Evolutionary conservation across 257 asterid species (phyloP).

Genomic region (Jacaranda copaia): DNA sequence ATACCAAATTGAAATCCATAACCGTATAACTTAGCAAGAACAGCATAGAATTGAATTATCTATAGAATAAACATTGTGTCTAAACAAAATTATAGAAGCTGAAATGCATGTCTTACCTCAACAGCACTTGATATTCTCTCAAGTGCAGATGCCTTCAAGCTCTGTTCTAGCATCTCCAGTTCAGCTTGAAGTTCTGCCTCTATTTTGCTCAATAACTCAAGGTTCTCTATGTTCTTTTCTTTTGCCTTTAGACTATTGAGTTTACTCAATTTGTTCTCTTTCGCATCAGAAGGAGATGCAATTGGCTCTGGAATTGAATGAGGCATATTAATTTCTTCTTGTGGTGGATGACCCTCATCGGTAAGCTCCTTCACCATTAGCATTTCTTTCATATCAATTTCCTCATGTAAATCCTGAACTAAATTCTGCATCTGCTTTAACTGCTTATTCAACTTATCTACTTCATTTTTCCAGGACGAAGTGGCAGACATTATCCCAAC

Average conservation of each 20-base stretch:
- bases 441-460: slow-evolving; percentile 55
- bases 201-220: slow-evolving; percentile 57
- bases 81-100: neutral
- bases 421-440: slow-evolving; percentile 55
- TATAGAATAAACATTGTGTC: neutral
- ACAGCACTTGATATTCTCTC: slow-evolving; percentile 45
- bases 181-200: slow-evolving; percentile 89
- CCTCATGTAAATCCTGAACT: slow-evolving; percentile 74
- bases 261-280: slow-evolving; percentile 20
- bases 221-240: slow-evolving; percentile 42
- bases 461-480: slow-evolving; percentile 48
- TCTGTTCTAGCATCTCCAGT: slow-evolving; percentile 71
- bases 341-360: slow-evolving; percentile 38
- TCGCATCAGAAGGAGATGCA: slow-evolving; percentile 42
- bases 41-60: neutral
- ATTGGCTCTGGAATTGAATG: slow-evolving; percentile 41
- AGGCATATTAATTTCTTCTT: slow-evolving; percentile 31
- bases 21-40: neutral
- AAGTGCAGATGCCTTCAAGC: slow-evolving; percentile 48
- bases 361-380: slow-evolving; percentile 60
- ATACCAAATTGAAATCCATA: too few relatives aligned
- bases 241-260: slow-evolving; percentile 18
- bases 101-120: slow-evolving; percentile 51
- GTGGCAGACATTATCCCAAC: slow-evolving; percentile 62
- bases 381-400: slow-evolving; percentile 69